Evolutionary conservation across 139 green algal genomes (phyloP).

Genomic region (Volvox africanus): DNA sequence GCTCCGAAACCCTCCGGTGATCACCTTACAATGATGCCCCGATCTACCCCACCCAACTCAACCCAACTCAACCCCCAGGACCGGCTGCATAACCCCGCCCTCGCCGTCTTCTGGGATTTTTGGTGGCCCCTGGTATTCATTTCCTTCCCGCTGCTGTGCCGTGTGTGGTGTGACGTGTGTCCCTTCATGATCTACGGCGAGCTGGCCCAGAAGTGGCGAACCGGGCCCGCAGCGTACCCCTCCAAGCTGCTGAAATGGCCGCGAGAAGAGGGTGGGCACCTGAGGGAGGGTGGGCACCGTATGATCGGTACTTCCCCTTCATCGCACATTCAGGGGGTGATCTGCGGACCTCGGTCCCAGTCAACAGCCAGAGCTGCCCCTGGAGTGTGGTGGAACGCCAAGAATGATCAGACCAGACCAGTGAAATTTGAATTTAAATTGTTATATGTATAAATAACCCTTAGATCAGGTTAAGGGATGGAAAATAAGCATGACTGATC

Average conservation of each 20-base stretch:
- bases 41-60: neutral
- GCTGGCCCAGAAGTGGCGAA: conserved; percentile 77
- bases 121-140: conserved; percentile 90
- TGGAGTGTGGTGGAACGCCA: too few relatives aligned
- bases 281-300: too few relatives aligned
- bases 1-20: neutral
- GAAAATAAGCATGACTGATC: too few relatives aligned
- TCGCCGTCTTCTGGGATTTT: conserved; percentile 85
- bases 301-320: too few relatives aligned
- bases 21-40: too few relatives aligned
- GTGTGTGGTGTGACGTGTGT: conserved; percentile 86
- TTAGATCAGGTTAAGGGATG: too few relatives aligned
- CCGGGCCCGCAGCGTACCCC: conserved; percentile 46
- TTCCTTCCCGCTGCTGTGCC: conserved; percentile 82
- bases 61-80: conserved; percentile 62
- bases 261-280: conserved; percentile 32
- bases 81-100: conserved; percentile 77
- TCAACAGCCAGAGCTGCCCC: too few relatives aligned
- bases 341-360: too few relatives aligned
- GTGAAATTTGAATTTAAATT: too few relatives aligned
- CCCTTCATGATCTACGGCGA: conserved; percentile 92
- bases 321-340: too few relatives aligned
- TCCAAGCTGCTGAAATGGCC: conserved; percentile 84
- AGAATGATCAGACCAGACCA: too few relatives aligned
- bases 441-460: too few relatives aligned